Conservation (phyloP, 164 flowering plant genomes). For the Hamamelis virginiana region DNA sequence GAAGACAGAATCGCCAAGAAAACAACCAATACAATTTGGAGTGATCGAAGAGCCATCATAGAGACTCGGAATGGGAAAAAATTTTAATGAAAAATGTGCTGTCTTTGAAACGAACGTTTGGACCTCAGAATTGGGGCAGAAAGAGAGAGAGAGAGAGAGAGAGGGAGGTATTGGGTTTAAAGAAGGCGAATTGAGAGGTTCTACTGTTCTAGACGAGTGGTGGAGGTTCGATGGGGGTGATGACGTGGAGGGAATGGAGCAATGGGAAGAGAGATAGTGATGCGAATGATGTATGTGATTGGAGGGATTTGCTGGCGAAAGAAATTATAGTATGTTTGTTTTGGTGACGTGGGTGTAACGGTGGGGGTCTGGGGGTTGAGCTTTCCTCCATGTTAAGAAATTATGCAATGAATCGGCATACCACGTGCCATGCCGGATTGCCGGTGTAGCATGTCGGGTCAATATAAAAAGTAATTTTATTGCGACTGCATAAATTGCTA, state of each 20-base stretch:
- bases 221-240: slow-evolving; percentile 14
- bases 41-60: slow-evolving; percentile 4
- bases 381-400: too few relatives aligned
- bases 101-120: too few relatives aligned
- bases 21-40: slow-evolving; percentile 3
- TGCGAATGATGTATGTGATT: slow-evolving; percentile 27
- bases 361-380: neutral
- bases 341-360: neutral
- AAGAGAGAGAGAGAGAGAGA: neutral
- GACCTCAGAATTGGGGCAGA: too few relatives aligned
- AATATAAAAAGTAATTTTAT: too few relatives aligned
- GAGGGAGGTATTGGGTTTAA: too few relatives aligned
- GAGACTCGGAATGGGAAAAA: neutral
- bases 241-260: slow-evolving; percentile 54
- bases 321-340: neutral
- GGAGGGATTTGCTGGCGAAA: slow-evolving; percentile 16
- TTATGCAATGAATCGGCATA: too few relatives aligned
- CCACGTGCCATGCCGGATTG: too few relatives aligned
- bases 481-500: too few relatives aligned
- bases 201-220: slow-evolving; percentile 17
- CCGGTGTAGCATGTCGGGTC: too few relatives aligned
- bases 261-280: slow-evolving; percentile 47
- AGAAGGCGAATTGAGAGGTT: too few relatives aligned
- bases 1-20: slow-evolving; percentile 27
- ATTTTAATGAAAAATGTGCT: too few relatives aligned